phyloP scores from a whole-genome alignment of 2,329 filamentous ascomycete species.

The Cryphonectria carpinicola region DNA sequence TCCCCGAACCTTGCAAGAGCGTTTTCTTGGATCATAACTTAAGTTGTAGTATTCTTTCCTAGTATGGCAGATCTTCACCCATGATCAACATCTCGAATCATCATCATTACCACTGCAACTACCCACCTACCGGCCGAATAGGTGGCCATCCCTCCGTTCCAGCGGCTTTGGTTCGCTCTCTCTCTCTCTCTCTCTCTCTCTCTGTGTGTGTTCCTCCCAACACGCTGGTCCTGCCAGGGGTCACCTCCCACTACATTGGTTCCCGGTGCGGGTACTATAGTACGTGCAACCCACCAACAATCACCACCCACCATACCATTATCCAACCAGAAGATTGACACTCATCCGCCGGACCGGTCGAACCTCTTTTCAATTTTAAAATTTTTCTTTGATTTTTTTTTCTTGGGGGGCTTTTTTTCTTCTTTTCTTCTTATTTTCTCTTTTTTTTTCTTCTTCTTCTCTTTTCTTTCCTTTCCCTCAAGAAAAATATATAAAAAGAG shows the following conservation, averaged over 20 bases:
- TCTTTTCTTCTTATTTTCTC: too few species aligned
- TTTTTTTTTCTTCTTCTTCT: neutral
- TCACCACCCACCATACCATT: neutral
- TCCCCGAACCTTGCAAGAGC: neutral
- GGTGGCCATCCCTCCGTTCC: neutral
- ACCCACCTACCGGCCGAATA: neutral
- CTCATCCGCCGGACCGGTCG: constrained; percentile 4
- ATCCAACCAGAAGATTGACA: neutral
- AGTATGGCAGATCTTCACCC: neutral
- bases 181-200: neutral
- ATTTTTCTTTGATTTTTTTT: neutral
- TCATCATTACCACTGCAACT: neutral
- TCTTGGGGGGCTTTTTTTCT: too few species aligned
- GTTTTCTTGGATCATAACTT: neutral
- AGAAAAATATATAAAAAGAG: too few species aligned
- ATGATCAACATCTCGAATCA: neutral
- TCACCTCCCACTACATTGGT: constrained; percentile 8
- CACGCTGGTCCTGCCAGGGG: constrained; percentile 10
- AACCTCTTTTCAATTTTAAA: neutral
- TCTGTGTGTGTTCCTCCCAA: neutral
- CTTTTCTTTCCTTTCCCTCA: neutral
- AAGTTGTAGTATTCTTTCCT: neutral
- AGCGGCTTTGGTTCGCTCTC: neutral
- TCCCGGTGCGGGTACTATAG: neutral
- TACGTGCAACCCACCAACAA: neutral